A percentile compares a stretch with the other conserved stretches of the same genome.
Conservation (phyloP, 1,139 yeast genomes). For the Suhomyces choctaworum region DNA sequence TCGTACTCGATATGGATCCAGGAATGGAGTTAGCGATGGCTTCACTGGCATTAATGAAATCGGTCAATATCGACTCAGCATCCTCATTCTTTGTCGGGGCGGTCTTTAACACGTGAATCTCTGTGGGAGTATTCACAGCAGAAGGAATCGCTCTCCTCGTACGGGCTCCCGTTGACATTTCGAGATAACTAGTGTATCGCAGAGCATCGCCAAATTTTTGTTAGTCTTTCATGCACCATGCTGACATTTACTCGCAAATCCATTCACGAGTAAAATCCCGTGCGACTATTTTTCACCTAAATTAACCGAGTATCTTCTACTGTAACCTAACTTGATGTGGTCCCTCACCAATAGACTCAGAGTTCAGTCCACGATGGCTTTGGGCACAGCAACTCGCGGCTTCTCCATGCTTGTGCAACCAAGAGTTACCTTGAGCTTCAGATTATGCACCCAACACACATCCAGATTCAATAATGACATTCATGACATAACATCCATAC, state of each 20-base stretch:
- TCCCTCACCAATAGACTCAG: slow-evolving; percentile 11
- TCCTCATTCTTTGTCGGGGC: slow-evolving; percentile 35
- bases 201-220: slow-evolving; percentile 10
- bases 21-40: slow-evolving; percentile 16
- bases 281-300: slow-evolving; percentile 11
- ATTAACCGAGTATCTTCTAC: too few relatives aligned
- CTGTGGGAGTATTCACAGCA: slow-evolving; percentile 52
- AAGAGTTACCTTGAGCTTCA: slow-evolving; percentile 8
- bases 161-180: slow-evolving; percentile 17
- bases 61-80: slow-evolving; percentile 48
- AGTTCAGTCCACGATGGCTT: slow-evolving; percentile 6
- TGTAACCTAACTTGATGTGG: slow-evolving; percentile 12
- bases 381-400: slow-evolving; percentile 14
- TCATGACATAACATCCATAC: slow-evolving; percentile 10
- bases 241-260: slow-evolving; percentile 4
- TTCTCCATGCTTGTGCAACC: slow-evolving; percentile 22
- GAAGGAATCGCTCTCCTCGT: slow-evolving; percentile 42
- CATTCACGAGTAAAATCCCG: not conserved
- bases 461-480: slow-evolving; percentile 2
- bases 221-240: slow-evolving; percentile 1
- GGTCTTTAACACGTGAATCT: slow-evolving; percentile 36
- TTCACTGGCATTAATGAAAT: slow-evolving; percentile 44
- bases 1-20: slow-evolving; percentile 9
- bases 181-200: not conserved
- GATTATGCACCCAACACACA: slow-evolving; percentile 6